Evolutionary conservation across 1,284 basidiomycete genomes (phyloP).

Genomic region (Trichosporon sp.): DNA sequence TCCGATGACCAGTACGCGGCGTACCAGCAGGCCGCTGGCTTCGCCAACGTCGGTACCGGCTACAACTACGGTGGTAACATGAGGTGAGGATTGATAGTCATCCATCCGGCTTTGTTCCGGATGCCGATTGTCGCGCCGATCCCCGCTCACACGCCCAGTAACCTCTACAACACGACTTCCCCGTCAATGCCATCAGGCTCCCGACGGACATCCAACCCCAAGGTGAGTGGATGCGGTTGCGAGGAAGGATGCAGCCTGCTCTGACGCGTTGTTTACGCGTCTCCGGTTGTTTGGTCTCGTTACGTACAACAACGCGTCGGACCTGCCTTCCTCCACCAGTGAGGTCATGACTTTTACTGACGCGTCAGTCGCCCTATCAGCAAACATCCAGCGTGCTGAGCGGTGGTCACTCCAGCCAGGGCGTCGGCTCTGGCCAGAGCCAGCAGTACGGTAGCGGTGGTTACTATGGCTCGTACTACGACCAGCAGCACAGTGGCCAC

Average conservation of each 20-base stretch:
- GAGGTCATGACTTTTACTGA: constrained; percentile 22
- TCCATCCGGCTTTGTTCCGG: not conserved
- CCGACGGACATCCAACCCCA: constrained; percentile 41
- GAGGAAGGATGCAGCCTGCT: not conserved
- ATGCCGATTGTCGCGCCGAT: not conserved
- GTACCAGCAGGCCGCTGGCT: constrained; percentile 32
- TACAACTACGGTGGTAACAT: constrained; percentile 34
- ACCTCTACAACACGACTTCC: constrained; percentile 37
- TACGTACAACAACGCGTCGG: constrained; percentile 31
- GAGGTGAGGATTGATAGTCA: constrained; percentile 33
- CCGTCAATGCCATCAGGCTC: constrained; percentile 37
- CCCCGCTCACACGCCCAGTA: constrained; percentile 23
- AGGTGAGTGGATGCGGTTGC: constrained; percentile 30
- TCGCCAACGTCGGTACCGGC: constrained; percentile 35
- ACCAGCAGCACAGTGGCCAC: constrained; percentile 25
- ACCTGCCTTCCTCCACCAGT: constrained; percentile 37
- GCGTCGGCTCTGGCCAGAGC: constrained; percentile 19
- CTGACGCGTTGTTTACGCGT: constrained; percentile 14
- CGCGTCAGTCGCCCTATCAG: constrained; percentile 32
- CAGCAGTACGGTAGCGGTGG: constrained; percentile 22
- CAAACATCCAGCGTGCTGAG: constrained; percentile 22
- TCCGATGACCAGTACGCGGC: constrained; percentile 36
- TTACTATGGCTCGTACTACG: constrained; percentile 31
- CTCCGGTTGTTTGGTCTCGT: not conserved
- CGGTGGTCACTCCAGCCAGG: constrained; percentile 13